A percentile compares a stretch with the other conserved stretches of the same genome.
Conservation (phyloP, 768 basidiomycete genomes). For the Lepiota brunneoincarnata region DNA sequence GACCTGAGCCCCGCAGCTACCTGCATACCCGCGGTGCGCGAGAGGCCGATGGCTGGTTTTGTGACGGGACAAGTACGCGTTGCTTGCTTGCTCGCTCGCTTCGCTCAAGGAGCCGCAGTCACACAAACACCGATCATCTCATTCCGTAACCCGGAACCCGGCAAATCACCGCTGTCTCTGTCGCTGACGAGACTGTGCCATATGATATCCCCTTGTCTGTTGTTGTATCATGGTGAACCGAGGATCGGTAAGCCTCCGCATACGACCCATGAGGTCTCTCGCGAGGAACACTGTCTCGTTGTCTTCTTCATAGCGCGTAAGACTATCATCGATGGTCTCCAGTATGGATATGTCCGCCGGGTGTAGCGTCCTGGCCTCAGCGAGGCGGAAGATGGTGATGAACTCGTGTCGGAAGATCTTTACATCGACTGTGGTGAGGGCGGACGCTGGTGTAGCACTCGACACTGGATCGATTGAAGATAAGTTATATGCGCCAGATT, state of each 20-base stretch:
- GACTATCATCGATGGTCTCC: constrained; percentile 45
- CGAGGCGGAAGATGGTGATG: constrained; percentile 60
- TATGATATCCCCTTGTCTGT: constrained; percentile 19
- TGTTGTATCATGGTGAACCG: constrained; percentile 20
- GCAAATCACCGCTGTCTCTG: constrained; percentile 11
- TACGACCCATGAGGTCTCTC: constrained; percentile 43
- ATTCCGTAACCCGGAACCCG: background rate
- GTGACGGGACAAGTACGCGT: background rate
- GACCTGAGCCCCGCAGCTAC: no score
- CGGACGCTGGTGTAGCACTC: constrained; percentile 36
- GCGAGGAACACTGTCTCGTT: constrained; percentile 59
- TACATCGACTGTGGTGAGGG: constrained; percentile 45
- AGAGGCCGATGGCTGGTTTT: background rate
- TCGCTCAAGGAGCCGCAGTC: no score
- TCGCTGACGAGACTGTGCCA: constrained; percentile 14
- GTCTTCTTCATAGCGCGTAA: constrained; percentile 55
- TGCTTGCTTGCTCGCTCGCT: no score
- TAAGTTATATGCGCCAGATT: constrained; percentile 3
- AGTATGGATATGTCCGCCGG: constrained; percentile 50
- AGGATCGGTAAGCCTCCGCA: constrained; percentile 37
- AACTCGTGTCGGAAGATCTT: constrained; percentile 61
- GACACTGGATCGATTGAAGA: constrained; percentile 28
- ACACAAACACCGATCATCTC: background rate
- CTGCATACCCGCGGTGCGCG: background rate
- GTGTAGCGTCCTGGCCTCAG: constrained; percentile 42